These are phyloP conservation scores for Syncephalastrum contaminatum DNA, from an alignment of 371 early-diverging fungal genomes.

Conservation along the genomic window DNA sequence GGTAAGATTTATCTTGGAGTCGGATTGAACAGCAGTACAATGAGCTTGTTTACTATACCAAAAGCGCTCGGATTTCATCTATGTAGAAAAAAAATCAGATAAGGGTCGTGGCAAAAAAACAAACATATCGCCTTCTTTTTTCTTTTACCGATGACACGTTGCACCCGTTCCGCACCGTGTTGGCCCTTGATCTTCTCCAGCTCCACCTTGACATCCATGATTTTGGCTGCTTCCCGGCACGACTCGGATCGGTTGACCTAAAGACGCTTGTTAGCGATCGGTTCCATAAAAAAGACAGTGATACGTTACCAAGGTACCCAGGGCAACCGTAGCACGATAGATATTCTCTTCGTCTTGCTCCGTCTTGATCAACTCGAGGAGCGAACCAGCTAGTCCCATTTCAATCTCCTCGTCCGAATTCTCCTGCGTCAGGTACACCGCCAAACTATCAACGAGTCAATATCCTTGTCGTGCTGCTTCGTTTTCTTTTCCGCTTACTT, in stretches of 20 bases:
- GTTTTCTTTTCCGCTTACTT: conserved; percentile 26
- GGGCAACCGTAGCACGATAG: conserved; percentile 54
- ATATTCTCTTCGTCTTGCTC: conserved; percentile 54
- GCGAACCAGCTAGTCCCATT: conserved; percentile 41
- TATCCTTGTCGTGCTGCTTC: neutral
- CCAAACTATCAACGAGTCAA: conserved; percentile 15
- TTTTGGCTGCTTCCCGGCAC: conserved; percentile 32
- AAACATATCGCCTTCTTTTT: neutral
- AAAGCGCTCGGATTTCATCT: no score
- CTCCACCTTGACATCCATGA: conserved; percentile 30
- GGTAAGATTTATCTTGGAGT: no score
- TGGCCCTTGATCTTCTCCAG: conserved; percentile 14
- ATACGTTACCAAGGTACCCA: conserved; percentile 57
- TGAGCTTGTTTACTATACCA: no score
- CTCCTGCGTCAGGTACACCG: conserved; percentile 33
- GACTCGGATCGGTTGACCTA: conserved; percentile 25
- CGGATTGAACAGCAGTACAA: no score
- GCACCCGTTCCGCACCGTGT: conserved; percentile 15
- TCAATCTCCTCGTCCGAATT: conserved; percentile 43
- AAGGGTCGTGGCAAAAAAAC: no score
- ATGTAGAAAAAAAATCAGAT: no score
- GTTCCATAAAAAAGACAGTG: no score
- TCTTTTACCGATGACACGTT: conserved; percentile 18
- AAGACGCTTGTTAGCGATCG: neutral
- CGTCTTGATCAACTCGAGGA: conserved; percentile 48